Evolutionary conservation across 2,329 filamentous ascomycete species (phyloP).

Genomic region (Thelonectria rubi): DNA sequence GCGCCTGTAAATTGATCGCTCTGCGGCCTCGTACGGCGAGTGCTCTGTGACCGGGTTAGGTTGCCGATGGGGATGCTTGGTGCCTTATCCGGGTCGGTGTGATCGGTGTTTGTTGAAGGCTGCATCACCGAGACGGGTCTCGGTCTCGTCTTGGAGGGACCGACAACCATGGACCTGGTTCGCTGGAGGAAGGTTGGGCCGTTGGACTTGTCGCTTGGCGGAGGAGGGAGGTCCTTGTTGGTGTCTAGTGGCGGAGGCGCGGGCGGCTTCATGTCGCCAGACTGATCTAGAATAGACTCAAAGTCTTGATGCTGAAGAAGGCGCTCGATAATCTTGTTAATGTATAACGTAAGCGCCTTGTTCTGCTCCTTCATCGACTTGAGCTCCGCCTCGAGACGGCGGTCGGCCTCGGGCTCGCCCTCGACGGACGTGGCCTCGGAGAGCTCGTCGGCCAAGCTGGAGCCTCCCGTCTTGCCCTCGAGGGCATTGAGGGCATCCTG

Average conservation of each 20-base stretch:
- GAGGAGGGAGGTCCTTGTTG: conserved; percentile 86
- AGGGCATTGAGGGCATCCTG: conserved; percentile 71
- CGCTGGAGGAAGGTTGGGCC: conserved; percentile 66
- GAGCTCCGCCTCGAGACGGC: conserved; percentile 79
- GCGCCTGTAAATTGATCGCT: conserved; percentile 71
- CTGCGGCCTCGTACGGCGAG: conserved; percentile 65
- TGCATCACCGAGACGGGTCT: conserved; percentile 68
- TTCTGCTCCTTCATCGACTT: conserved; percentile 90
- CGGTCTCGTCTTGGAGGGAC: conserved; percentile 57
- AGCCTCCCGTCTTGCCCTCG: conserved; percentile 61
- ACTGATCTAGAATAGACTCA: conserved; percentile 89
- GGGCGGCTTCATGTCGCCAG: conserved; percentile 60
- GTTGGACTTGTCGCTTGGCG: conserved; percentile 55
- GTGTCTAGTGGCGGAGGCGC: conserved; percentile 57
- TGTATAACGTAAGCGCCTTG: conserved; percentile 95
- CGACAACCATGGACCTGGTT: conserved; percentile 67
- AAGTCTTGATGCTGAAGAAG: conserved; percentile 94
- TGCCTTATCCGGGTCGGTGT: conserved; percentile 76
- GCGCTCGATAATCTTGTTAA: conserved; percentile 98
- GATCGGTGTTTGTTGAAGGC: conserved; percentile 50
- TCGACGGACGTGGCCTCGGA: conserved; percentile 66
- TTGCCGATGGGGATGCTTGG: conserved; percentile 77
- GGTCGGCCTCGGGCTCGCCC: conserved; percentile 67
- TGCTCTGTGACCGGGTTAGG: conserved; percentile 63
- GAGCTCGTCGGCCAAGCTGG: conserved; percentile 88